Evolutionary conservation across 352 stramenopile genomes (phyloP).

Genomic region (Phytophthora quininea): DNA sequence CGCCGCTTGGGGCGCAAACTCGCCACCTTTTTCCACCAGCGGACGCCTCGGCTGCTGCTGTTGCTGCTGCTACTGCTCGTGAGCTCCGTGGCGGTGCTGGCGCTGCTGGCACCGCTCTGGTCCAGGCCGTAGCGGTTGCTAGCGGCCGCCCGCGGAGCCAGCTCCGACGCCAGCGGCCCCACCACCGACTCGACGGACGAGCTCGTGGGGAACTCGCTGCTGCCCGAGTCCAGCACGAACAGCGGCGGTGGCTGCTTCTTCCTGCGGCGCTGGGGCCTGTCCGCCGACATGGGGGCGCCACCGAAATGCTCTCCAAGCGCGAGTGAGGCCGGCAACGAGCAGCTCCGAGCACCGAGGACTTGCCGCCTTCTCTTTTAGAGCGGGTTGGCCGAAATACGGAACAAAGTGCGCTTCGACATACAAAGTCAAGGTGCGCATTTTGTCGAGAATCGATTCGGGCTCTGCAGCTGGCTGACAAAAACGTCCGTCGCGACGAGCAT

Average conservation of each 20-base stretch:
- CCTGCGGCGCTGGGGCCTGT: slow-evolving; percentile 8
- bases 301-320: not conserved
- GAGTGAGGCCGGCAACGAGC: no score
- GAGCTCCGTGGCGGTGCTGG: slow-evolving; percentile 31
- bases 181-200: slow-evolving; percentile 28
- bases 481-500: not conserved
- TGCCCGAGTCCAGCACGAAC: slow-evolving; percentile 8
- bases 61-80: slow-evolving; percentile 20
- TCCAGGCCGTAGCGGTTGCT: slow-evolving; percentile 15
- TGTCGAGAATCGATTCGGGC: not conserved
- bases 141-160: not conserved
- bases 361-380: slow-evolving; percentile 22
- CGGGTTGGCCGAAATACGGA: slow-evolving; percentile 4
- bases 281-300: slow-evolving; percentile 10
- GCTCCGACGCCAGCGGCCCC: slow-evolving; percentile 23
- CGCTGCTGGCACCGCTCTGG: slow-evolving; percentile 19
- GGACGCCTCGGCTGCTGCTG: slow-evolving; percentile 14
- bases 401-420: slow-evolving; percentile 2
- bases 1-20: slow-evolving; percentile 32
- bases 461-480: slow-evolving; percentile 3
- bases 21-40: slow-evolving; percentile 49
- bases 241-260: slow-evolving; percentile 12
- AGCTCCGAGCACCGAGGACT: no score
- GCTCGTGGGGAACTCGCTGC: slow-evolving; percentile 30
- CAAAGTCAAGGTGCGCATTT: slow-evolving; percentile 5